Conservation (phyloP, 2,329 filamentous ascomycete genomes). For the Fusarium heterosporum region DNA sequence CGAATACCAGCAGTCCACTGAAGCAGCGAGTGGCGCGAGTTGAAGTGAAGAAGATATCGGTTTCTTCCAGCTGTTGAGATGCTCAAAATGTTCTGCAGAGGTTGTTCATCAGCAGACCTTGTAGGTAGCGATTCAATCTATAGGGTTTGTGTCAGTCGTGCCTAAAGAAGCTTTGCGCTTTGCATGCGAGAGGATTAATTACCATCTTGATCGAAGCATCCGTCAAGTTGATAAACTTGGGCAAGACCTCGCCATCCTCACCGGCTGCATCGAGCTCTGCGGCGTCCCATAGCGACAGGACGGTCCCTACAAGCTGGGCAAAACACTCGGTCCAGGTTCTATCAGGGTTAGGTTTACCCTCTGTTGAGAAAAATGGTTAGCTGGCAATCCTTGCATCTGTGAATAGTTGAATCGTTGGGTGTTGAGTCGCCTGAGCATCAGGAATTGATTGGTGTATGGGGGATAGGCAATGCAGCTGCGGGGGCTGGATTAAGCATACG, state of each 20-base stretch:
- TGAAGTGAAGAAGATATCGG: constrained; percentile 95
- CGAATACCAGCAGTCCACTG: constrained; percentile 97
- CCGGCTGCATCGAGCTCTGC: constrained; percentile 89
- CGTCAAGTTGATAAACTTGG: constrained; percentile 95
- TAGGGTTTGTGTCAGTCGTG: constrained; percentile 34
- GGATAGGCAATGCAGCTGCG: constrained; percentile 43
- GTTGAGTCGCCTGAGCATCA: constrained; percentile 28
- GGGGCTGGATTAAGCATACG: constrained; percentile 66
- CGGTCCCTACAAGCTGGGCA: constrained; percentile 93
- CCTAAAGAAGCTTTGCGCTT: background rate
- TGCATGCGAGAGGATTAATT: constrained; percentile 44
- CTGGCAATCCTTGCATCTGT: constrained; percentile 20
- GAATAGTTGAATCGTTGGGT: constrained; percentile 7
- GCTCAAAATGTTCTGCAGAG: constrained; percentile 93
- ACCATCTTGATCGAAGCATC: constrained; percentile 99
- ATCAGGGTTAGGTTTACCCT: constrained; percentile 86
- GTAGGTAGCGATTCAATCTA: constrained; percentile 92
- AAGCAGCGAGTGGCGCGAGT: constrained; percentile 89
- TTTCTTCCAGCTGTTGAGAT: constrained; percentile 96
- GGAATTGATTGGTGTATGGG: constrained; percentile 23
- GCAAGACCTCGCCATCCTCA: constrained; percentile 84
- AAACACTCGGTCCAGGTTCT: constrained; percentile 97
- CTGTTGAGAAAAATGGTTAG: constrained; percentile 59
- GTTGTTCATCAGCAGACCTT: constrained; percentile 78
- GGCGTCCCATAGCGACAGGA: constrained; percentile 95